A percentile compares a stretch with the other conserved stretches of the same genome.
These are phyloP conservation scores for Knoxdaviesia capensis DNA, from an alignment of 2,329 filamentous ascomycete genomes.

Conservation along the genomic window DNA sequence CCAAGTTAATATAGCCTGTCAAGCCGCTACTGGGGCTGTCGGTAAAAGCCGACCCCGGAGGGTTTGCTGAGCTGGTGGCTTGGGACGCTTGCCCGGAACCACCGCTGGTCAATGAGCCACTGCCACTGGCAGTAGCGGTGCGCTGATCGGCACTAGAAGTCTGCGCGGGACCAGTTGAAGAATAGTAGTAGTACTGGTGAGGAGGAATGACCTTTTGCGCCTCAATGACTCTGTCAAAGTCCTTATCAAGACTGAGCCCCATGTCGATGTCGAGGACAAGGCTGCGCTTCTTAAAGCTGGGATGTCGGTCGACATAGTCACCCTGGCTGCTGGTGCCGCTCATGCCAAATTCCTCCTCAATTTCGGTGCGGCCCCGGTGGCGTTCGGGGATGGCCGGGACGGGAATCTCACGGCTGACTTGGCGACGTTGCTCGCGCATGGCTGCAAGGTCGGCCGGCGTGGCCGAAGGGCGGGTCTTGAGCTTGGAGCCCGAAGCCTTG, in stretches of 20 bases:
- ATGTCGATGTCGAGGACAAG: slow-evolving; percentile 67
- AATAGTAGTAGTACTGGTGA: too few relatives aligned
- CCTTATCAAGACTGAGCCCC: slow-evolving; percentile 70
- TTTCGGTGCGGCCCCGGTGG: slow-evolving; percentile 34
- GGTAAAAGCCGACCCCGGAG: too few relatives aligned
- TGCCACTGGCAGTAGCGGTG: too few relatives aligned
- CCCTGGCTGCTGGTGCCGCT: slow-evolving; percentile 12
- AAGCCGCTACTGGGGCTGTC: too few relatives aligned
- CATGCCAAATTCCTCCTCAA: slow-evolving; percentile 21
- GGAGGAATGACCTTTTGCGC: slow-evolving; percentile 67
- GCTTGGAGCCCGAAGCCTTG: slow-evolving; percentile 64
- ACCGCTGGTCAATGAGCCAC: too few relatives aligned
- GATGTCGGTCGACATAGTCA: slow-evolving; percentile 37
- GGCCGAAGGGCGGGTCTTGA: slow-evolving; percentile 76
- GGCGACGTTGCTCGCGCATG: slow-evolving; percentile 72
- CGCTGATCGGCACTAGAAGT: background rate
- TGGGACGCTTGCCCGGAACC: too few relatives aligned
- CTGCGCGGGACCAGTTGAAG: background rate
- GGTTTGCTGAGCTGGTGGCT: too few relatives aligned
- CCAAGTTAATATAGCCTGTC: slow-evolving; percentile 8
- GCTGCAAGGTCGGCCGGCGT: slow-evolving; percentile 66
- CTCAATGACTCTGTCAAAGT: slow-evolving; percentile 91
- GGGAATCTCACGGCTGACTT: slow-evolving; percentile 59
- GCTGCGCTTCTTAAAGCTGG: slow-evolving; percentile 64
- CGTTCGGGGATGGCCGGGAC: slow-evolving; percentile 41